Conservation (phyloP, 164 flowering plant genomes). For the Vitis rupestris region DNA sequence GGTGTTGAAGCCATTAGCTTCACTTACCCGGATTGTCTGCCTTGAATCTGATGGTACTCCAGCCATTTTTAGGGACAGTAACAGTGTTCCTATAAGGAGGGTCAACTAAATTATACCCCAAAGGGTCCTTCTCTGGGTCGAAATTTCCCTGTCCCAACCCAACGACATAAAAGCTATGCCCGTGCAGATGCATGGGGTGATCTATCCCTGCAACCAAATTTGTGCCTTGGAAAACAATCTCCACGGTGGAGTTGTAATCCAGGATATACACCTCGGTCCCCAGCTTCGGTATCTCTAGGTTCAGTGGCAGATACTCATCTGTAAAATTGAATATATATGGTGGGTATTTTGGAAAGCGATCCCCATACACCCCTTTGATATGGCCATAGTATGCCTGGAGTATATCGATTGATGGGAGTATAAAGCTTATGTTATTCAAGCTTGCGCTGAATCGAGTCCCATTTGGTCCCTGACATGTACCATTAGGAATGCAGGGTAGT, state of each 20-base stretch:
- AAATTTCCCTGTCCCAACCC: conserved; percentile 44
- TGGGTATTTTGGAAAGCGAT: conserved; percentile 39
- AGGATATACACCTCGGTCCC: conserved; percentile 44
- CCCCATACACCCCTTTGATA: conserved; percentile 30
- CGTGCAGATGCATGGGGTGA: conserved; percentile 65
- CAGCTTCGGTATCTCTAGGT: conserved; percentile 9
- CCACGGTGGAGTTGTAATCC: conserved; percentile 35
- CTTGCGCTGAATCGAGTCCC: conserved; percentile 45
- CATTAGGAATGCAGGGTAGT: conserved; percentile 17
- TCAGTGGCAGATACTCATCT: conserved; percentile 20
- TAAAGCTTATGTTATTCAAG: conserved; percentile 56
- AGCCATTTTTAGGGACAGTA: conserved; percentile 36
- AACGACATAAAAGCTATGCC: conserved; percentile 35
- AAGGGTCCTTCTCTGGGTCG: conserved; percentile 24
- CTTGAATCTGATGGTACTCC: conserved; percentile 38
- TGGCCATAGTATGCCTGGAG: conserved; percentile 44
- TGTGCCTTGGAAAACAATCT: conserved; percentile 52
- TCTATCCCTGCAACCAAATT: conserved; percentile 24
- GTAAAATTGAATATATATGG: conserved; percentile 39
- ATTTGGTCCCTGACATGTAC: conserved; percentile 34
- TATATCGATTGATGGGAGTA: conserved; percentile 31
- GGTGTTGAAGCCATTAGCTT: too few relatives aligned
- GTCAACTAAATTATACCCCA: conserved; percentile 31
- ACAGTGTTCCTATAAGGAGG: conserved; percentile 34
- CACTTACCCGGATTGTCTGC: conserved; percentile 44